phyloP scores from a whole-genome alignment of 352 stramenopile genomes.

The Phytopythium delawarense region DNA sequence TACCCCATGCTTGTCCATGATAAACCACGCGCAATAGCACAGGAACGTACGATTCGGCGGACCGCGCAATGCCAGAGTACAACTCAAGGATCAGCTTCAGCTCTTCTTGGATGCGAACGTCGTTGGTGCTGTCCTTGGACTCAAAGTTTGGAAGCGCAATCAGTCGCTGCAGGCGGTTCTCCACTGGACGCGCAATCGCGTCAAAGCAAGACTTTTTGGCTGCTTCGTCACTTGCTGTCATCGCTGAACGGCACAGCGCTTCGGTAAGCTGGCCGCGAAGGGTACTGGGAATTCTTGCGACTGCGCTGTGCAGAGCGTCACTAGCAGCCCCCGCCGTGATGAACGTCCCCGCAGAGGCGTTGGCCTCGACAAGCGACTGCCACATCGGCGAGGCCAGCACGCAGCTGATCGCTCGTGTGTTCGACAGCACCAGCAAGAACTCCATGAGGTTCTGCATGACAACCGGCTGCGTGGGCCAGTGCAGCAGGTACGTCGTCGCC shows the following conservation, averaged over 20 bases:
- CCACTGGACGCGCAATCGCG: constrained; percentile 43
- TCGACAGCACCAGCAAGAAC: constrained; percentile 65
- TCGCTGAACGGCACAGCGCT: constrained; percentile 67
- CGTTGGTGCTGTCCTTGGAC: constrained; percentile 56
- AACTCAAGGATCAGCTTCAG: constrained; percentile 75
- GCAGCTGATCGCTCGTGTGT: constrained; percentile 51
- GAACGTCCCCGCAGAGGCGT: constrained; percentile 57
- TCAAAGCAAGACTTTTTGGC: constrained; percentile 51
- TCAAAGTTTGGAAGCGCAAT: constrained; percentile 53
- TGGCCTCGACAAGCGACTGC: constrained; percentile 70
- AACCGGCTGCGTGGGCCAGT: constrained; percentile 79
- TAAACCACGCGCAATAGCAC: neutral
- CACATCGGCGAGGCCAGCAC: constrained; percentile 57
- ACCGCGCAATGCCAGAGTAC: constrained; percentile 73
- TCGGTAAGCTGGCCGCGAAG: constrained; percentile 64
- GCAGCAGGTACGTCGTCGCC: constrained; percentile 61
- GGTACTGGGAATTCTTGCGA: constrained; percentile 52
- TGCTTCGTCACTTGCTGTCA: constrained; percentile 44
- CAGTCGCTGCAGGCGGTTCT: constrained; percentile 45
- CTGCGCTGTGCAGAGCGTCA: constrained; percentile 36
- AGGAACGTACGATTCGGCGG: constrained; percentile 50
- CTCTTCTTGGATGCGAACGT: constrained; percentile 65
- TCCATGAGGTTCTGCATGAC: constrained; percentile 84
- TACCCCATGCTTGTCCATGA: neutral
- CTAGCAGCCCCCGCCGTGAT: constrained; percentile 18